Evolutionary conservation across 192 early-diverging fungal species (phyloP).

Genomic region (Pilaira anomala): DNA sequence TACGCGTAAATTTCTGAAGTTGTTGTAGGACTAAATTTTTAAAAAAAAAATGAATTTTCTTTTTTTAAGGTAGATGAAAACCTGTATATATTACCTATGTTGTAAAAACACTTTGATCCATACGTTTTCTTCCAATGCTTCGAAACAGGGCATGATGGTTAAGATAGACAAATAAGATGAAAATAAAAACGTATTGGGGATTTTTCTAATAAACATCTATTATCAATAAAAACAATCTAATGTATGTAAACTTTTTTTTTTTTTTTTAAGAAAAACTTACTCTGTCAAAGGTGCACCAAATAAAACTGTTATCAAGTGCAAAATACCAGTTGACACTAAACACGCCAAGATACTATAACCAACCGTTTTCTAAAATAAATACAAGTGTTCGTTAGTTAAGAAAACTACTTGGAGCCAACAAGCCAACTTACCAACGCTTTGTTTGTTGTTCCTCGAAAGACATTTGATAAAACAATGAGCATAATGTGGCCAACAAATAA

Average conservation of each 20-base stretch:
- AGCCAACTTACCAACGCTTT: neutral
- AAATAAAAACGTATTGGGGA: slow-evolving; percentile 30
- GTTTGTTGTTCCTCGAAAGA: slow-evolving; percentile 7
- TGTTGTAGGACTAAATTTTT: slow-evolving; percentile 37
- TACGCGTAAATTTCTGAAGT: slow-evolving; percentile 43
- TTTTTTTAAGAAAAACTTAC: slow-evolving; percentile 16
- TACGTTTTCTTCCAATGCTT: slow-evolving; percentile 19
- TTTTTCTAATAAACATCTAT: slow-evolving; percentile 29
- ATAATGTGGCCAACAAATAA: slow-evolving; percentile 12
- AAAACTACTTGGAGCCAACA: neutral
- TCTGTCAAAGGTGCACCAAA: slow-evolving; percentile 36
- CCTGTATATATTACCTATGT: slow-evolving; percentile 19
- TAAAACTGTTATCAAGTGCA: slow-evolving; percentile 30
- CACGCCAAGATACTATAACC: slow-evolving; percentile 10
- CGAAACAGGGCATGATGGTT: slow-evolving; percentile 32
- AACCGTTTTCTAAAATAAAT: slow-evolving; percentile 5
- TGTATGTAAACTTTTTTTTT: neutral
- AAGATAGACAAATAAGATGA: slow-evolving; percentile 33
- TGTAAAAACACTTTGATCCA: slow-evolving; percentile 35
- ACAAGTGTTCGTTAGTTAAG: neutral
- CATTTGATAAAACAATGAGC: slow-evolving; percentile 12
- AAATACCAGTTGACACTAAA: slow-evolving; percentile 13
- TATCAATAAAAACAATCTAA: too few species aligned
- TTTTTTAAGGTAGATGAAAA: neutral
- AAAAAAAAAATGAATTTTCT: slow-evolving; percentile 12